phyloP scores from a whole-genome alignment of 352 stramenopile species.

The Phytophthora ramorum region DNA sequence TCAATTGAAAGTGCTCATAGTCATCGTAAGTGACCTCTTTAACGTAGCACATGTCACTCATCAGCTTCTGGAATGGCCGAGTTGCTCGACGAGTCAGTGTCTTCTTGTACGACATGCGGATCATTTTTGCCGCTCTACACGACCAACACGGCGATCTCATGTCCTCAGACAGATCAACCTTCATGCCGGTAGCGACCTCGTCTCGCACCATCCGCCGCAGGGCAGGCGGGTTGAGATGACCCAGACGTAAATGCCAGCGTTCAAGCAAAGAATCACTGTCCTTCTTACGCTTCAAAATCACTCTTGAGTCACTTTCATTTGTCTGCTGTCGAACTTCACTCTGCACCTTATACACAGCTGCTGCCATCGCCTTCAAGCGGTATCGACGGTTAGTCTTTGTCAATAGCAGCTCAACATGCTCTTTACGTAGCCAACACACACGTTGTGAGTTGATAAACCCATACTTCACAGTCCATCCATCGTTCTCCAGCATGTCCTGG shows the following conservation, averaged over 20 bases:
- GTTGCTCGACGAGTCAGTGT: neutral
- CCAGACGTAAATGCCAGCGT: neutral
- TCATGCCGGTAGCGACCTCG: constrained; percentile 1
- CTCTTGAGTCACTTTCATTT: neutral
- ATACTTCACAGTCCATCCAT: constrained; percentile 7
- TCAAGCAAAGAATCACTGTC: neutral
- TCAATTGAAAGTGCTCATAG: constrained; percentile 18
- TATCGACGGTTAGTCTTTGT: constrained; percentile 1
- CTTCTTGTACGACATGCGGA: constrained; percentile 24
- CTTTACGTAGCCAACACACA: constrained; percentile 10
- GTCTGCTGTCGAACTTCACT: neutral
- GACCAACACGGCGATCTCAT: neutral
- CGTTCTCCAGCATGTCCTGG: constrained; percentile 4
- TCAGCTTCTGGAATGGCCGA: constrained; percentile 10
- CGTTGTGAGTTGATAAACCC: neutral
- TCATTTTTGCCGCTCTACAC: constrained; percentile 5
- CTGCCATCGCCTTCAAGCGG: neutral
- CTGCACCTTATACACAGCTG: neutral
- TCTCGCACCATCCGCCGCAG: constrained; percentile 8
- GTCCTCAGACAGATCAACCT: neutral
- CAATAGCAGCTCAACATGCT: neutral
- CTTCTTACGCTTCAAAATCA: neutral
- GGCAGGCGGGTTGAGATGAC: constrained; percentile 2
- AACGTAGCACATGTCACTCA: constrained; percentile 19
- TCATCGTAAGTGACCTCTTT: constrained; percentile 7